phyloP scores from a whole-genome alignment of 495 filamentous ascomycete genomes.

The Trichocladium uniseriatum region DNA sequence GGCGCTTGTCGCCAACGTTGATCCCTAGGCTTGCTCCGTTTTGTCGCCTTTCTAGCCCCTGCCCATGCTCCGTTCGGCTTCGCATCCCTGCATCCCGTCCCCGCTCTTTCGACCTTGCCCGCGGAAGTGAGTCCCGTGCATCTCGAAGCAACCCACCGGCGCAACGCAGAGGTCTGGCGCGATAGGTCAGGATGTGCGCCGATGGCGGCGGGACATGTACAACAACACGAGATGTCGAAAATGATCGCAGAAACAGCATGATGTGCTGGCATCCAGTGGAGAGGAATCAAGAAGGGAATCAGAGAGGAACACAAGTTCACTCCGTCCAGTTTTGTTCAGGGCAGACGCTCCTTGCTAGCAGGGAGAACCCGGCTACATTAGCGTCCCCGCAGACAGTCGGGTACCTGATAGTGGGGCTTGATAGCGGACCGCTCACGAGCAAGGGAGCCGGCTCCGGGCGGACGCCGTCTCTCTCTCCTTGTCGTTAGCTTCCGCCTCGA shows the following conservation, averaged over 20 bases:
- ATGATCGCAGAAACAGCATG: not conserved
- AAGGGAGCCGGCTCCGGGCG: not conserved
- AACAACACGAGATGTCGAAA: no score
- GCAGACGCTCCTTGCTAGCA: not conserved
- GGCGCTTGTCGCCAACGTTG: no score
- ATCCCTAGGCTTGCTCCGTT: no score
- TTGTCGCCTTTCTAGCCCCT: no score
- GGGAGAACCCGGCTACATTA: constrained; percentile 2
- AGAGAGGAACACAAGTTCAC: no score
- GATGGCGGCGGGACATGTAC: no score
- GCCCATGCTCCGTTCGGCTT: not conserved
- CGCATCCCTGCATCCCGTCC: not conserved
- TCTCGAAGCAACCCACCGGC: not conserved
- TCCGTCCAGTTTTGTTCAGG: no score
- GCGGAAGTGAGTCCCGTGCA: not conserved
- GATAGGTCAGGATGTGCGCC: no score
- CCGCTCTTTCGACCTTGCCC: not conserved
- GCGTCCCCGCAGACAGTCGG: no score
- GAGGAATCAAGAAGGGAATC: not conserved
- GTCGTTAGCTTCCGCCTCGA: not conserved
- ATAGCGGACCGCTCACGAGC: not conserved
- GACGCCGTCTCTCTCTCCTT: not conserved
- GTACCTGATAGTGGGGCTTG: not conserved
- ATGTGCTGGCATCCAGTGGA: not conserved
- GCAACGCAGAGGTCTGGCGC: not conserved